phyloP scores from a whole-genome alignment of 805 yeast genomes.

The Pichia exigua region DNA sequence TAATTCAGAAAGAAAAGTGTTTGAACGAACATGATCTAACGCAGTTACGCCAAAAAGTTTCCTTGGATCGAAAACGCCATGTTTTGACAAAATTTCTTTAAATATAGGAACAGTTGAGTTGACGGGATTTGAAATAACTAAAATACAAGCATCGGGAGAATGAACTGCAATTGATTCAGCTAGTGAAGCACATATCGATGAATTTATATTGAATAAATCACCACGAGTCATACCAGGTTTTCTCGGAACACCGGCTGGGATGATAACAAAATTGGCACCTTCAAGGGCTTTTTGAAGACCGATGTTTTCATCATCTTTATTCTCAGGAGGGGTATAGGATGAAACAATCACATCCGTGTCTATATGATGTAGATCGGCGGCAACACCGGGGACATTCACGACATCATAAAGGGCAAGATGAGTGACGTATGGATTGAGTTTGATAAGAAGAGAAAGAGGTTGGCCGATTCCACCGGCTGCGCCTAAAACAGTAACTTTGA shows the following conservation, averaged over 20 bases:
- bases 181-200: conserved; percentile 63
- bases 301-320: conserved; percentile 16
- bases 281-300: conserved; percentile 35
- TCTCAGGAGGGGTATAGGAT: conserved; percentile 33
- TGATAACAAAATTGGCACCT: conserved; percentile 41
- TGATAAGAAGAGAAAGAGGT: conserved; percentile 44
- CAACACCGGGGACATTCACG: conserved; percentile 49
- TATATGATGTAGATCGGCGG: conserved; percentile 47
- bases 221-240: conserved; percentile 63
- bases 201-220: conserved; percentile 52
- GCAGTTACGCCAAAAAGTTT: conserved; percentile 85
- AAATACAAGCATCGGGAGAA: conserved; percentile 69
- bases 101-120: conserved; percentile 90
- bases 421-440: conserved; percentile 37
- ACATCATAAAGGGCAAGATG: conserved; percentile 46
- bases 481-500: conserved; percentile 68
- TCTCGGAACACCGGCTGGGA: conserved; percentile 59
- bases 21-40: conserved; percentile 80
- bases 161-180: conserved; percentile 65
- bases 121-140: conserved; percentile 88
- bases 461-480: conserved; percentile 78
- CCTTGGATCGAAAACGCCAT: conserved; percentile 61
- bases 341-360: conserved; percentile 40
- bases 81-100: conserved; percentile 65
- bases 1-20: conserved; percentile 58